These are phyloP conservation scores for Plectosphaerella plurivora DNA, from an alignment of 2,329 filamentous ascomycete genomes.

Conservation along the genomic window DNA sequence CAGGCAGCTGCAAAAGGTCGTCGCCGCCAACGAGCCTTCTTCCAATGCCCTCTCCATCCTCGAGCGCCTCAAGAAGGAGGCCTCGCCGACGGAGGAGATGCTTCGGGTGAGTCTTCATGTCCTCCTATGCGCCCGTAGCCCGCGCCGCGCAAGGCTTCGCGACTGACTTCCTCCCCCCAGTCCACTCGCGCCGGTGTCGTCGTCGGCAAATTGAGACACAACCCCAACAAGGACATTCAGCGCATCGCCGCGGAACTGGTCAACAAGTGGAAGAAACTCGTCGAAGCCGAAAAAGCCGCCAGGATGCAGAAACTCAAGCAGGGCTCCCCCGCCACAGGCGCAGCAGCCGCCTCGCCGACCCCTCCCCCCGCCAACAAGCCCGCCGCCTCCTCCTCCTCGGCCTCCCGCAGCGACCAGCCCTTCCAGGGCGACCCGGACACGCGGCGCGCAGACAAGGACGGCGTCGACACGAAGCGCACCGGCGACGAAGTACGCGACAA, in stretches of 20 bases:
- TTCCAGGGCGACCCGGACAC: conserved; percentile 69
- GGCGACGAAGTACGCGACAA: conserved; percentile 71
- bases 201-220: conserved; percentile 75
- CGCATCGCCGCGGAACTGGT: conserved; percentile 78
- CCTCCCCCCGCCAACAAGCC: conserved; percentile 39
- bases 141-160: background rate
- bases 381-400: conserved; percentile 23
- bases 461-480: conserved; percentile 72
- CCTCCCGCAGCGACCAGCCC: conserved; percentile 24
- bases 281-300: conserved; percentile 58
- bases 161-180: conserved; percentile 27
- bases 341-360: conserved; percentile 51
- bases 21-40: conserved; percentile 68
- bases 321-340: conserved; percentile 32
- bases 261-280: conserved; percentile 77
- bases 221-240: conserved; percentile 77
- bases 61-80: conserved; percentile 72
- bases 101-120: conserved; percentile 57
- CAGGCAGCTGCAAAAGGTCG: conserved; percentile 75
- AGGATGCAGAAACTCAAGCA: conserved; percentile 32
- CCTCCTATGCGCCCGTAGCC: background rate
- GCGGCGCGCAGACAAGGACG: conserved; percentile 74
- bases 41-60: conserved; percentile 70
- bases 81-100: conserved; percentile 82
- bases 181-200: conserved; percentile 87